These are phyloP conservation scores for Moringa oleifera DNA, from an alignment of 345 rosid species.

Conservation along the genomic window DNA sequence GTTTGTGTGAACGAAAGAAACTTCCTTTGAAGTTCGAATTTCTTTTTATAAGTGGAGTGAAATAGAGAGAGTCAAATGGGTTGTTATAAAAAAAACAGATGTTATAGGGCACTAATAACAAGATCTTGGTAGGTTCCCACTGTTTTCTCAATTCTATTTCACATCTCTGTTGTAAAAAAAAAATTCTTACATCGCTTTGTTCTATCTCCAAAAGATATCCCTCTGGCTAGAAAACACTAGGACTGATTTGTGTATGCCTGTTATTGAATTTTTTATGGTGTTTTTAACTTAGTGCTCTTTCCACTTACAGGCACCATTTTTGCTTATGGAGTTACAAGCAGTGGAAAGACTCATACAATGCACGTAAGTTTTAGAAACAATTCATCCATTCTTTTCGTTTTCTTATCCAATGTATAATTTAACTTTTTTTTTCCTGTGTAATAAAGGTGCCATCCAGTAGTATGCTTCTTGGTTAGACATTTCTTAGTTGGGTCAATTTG, in stretches of 20 bases:
- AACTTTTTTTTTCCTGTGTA: constrained; percentile 6
- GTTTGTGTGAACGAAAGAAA: no score
- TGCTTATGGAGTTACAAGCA: constrained; percentile 99
- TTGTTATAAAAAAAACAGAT: no score
- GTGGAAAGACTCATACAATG: constrained; percentile 99
- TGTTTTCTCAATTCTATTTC: no score
- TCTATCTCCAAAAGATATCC: no score
- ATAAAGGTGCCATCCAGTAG: constrained; percentile 1
- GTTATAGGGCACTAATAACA: no score
- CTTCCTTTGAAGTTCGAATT: no score
- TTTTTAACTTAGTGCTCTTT: constrained; percentile 20
- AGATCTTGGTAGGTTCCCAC: no score
- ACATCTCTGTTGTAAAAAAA: no score
- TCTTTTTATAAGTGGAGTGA: no score
- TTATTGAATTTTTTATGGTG: neutral
- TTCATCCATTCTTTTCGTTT: neutral
- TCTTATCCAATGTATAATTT: constrained; percentile 3
- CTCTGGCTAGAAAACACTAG: no score
- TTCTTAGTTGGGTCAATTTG: neutral
- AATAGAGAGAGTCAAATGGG: no score
- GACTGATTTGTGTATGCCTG: neutral
- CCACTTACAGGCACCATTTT: constrained; percentile 76
- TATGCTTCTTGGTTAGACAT: neutral
- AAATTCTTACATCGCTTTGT: no score
- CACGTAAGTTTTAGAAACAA: constrained; percentile 59